Conservation (phyloP, 2,329 filamentous ascomycete genomes). For the Trichoderma simmonsii region DNA sequence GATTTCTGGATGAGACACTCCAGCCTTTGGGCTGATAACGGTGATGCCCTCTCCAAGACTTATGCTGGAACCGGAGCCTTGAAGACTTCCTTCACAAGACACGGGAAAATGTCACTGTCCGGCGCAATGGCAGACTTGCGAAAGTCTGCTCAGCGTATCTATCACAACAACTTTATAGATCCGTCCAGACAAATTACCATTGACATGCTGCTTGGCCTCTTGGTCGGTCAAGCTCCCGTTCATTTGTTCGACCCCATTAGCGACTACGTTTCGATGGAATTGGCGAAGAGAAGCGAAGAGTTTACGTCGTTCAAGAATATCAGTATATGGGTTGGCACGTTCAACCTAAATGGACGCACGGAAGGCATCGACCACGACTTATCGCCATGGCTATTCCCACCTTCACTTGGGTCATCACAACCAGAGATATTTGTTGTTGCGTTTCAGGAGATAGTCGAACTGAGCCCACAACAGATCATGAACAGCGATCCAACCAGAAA, state of each 20-base stretch:
- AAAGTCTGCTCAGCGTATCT: conserved; percentile 89
- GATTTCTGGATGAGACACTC: conserved; percentile 94
- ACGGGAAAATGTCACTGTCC: conserved; percentile 92
- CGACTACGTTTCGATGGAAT: conserved; percentile 78
- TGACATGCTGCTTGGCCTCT: conserved; percentile 81
- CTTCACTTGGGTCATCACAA: conserved; percentile 53
- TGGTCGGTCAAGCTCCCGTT: conserved; percentile 80
- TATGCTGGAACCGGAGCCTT: conserved; percentile 95
- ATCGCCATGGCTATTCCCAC: conserved; percentile 78
- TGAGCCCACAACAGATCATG: conserved; percentile 98
- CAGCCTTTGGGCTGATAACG: conserved; percentile 95
- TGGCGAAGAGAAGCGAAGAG: conserved; percentile 64
- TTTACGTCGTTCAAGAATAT: conserved; percentile 74
- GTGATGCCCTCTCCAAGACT: conserved; percentile 88
- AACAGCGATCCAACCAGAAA: conserved; percentile 88
- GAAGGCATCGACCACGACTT: conserved; percentile 76
- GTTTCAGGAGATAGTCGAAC: conserved; percentile 97
- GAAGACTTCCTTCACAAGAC: conserved; percentile 90
- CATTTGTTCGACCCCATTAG: conserved; percentile 92
- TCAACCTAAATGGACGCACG: conserved; percentile 90
- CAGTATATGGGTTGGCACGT: conserved; percentile 81
- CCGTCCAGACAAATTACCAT: conserved; percentile 92
- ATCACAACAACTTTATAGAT: conserved; percentile 97
- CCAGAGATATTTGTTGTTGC: conserved; percentile 87
- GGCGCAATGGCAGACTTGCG: conserved; percentile 92